phyloP scores from a whole-genome alignment of 164 flowering plant genomes.

The Magnolia sinica region DNA sequence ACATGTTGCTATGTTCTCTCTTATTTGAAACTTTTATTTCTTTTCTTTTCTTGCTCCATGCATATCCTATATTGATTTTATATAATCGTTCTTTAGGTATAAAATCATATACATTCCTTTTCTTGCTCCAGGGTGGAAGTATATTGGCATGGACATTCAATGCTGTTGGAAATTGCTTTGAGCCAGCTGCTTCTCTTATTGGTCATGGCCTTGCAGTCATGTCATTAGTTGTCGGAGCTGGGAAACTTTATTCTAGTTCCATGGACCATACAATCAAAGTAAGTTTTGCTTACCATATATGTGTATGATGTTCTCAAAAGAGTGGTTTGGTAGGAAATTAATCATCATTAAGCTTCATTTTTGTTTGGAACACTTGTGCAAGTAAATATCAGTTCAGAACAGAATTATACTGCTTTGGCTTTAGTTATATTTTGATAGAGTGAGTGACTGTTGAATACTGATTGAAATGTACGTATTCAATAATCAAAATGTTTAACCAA shows the following conservation, averaged over 20 bases:
- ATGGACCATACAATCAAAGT: conserved; percentile 84
- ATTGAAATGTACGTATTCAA: no score
- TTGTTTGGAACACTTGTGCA: neutral
- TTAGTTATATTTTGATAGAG: no score
- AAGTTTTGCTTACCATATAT: conserved; percentile 21
- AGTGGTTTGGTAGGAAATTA: neutral
- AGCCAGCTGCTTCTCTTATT: conserved; percentile 75
- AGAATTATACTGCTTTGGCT: no score
- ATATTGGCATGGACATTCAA: conserved; percentile 86
- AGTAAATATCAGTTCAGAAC: no score
- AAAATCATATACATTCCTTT: neutral
- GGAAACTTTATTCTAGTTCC: conserved; percentile 87
- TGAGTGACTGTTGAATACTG: no score
- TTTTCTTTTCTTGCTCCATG: neutral
- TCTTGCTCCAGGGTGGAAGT: conserved; percentile 67
- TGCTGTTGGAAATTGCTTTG: conserved; percentile 58
- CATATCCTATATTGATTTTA: neutral
- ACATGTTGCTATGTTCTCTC: neutral
- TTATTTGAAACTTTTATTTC: neutral
- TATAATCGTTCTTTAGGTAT: neutral
- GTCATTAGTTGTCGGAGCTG: conserved; percentile 81
- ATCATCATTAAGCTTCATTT: neutral
- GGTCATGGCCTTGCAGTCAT: conserved; percentile 73
- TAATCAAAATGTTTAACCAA: no score
- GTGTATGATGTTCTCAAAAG: neutral